Percentiles rank a stretch among this genome's conserved stretches.
Conservation (phyloP, 176 grass and related monocot genomes). For the Elaeis guineensis region DNA sequence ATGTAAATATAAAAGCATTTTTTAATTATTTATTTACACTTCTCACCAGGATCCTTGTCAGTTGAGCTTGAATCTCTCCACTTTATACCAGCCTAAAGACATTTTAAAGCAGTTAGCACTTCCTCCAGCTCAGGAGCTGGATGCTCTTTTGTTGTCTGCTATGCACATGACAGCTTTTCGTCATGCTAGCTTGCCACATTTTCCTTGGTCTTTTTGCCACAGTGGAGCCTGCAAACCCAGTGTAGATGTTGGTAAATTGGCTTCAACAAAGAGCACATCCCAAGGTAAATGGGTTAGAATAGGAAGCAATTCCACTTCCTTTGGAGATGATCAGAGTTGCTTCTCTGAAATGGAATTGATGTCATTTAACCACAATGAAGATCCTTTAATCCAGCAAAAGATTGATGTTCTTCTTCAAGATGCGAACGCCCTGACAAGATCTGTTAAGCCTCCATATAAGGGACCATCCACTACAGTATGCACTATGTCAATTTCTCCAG, state of each 20-base stretch:
- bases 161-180: constrained; percentile 33
- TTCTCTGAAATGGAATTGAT: constrained; percentile 2
- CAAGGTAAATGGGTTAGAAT: constrained; percentile 79
- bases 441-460: constrained; percentile 32
- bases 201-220: constrained; percentile 75
- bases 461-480: constrained; percentile 37
- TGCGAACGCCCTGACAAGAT: constrained; percentile 34
- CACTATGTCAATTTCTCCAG: constrained; percentile 33
- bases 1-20: background rate
- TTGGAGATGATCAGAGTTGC: background rate
- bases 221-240: constrained; percentile 41
- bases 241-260: constrained; percentile 58
- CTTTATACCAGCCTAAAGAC: constrained; percentile 54
- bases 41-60: constrained; percentile 46
- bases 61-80: constrained; percentile 22
- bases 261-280: constrained; percentile 36
- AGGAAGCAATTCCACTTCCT: constrained; percentile 30
- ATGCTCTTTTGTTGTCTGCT: constrained; percentile 40
- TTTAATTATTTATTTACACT: constrained; percentile 9
- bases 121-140: constrained; percentile 43
- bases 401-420: constrained; percentile 69
- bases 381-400: constrained; percentile 26
- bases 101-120: constrained; percentile 58
- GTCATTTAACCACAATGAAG: constrained; percentile 24
- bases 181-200: constrained; percentile 75